phyloP scores from a whole-genome alignment of 495 filamentous ascomycete genomes.

The Aspergillus sparsus region DNA sequence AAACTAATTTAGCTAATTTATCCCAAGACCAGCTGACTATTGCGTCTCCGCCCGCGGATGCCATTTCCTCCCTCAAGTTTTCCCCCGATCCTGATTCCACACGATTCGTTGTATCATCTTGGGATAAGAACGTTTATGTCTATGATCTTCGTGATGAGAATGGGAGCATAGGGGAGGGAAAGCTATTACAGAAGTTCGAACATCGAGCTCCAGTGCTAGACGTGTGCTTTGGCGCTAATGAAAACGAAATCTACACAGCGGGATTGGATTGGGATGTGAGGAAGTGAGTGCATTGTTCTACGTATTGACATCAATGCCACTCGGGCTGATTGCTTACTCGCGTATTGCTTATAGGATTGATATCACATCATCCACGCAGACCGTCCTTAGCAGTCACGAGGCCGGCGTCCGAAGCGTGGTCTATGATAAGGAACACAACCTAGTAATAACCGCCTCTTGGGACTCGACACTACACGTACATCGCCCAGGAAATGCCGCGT shows the following conservation, averaged over 20 bases:
- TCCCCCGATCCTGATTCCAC: constrained; percentile 65
- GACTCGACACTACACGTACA: constrained; percentile 87
- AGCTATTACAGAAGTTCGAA: constrained; percentile 70
- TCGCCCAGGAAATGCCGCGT: constrained; percentile 52
- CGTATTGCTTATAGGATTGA: constrained; percentile 59
- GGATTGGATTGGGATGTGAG: constrained; percentile 84
- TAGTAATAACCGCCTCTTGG: constrained; percentile 91
- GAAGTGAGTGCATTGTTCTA: constrained; percentile 49
- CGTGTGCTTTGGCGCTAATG: constrained; percentile 79
- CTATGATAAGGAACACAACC: constrained; percentile 71
- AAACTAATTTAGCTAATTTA: constrained; percentile 19
- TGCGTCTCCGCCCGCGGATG: constrained; percentile 74
- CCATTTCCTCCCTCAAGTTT: constrained; percentile 83
- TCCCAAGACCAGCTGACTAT: constrained; percentile 48
- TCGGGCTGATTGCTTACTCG: background rate
- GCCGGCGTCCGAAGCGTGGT: constrained; percentile 79
- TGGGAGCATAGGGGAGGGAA: constrained; percentile 54
- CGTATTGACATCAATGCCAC: background rate
- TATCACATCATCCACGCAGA: constrained; percentile 68
- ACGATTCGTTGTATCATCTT: constrained; percentile 84
- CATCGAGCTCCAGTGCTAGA: constrained; percentile 86
- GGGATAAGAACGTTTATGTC: constrained; percentile 89
- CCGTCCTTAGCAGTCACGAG: constrained; percentile 73
- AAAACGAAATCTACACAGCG: constrained; percentile 80
- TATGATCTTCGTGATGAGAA: constrained; percentile 74